Conservation (phyloP, 2,329 filamentous ascomycete genomes). For the Cladosporium sp. region DNA sequence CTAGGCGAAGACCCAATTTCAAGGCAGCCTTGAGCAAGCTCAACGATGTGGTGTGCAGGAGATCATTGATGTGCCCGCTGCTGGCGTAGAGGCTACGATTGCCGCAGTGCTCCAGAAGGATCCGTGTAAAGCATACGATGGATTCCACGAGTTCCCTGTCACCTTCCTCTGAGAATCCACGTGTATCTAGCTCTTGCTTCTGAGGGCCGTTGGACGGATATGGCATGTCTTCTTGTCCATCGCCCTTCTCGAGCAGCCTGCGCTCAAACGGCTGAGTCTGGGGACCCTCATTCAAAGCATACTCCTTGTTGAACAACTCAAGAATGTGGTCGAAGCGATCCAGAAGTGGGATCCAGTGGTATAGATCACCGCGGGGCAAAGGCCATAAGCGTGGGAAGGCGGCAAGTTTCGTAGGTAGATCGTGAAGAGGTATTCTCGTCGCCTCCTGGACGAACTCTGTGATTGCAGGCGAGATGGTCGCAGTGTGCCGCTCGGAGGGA, state of each 20-base stretch:
- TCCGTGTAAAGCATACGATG: conserved; percentile 77
- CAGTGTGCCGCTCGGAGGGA: conserved; percentile 51
- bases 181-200: conserved; percentile 25
- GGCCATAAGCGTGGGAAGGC: conserved; percentile 88
- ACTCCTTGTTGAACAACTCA: conserved; percentile 74
- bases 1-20: conserved; percentile 76
- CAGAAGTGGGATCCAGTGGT: conserved; percentile 94
- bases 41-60: conserved; percentile 82
- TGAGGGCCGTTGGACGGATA: conserved; percentile 26
- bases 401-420: conserved; percentile 71
- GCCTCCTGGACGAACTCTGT: conserved; percentile 72
- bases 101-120: conserved; percentile 89
- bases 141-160: conserved; percentile 76
- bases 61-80: conserved; percentile 80
- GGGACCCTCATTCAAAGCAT: conserved; percentile 73
- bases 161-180: conserved; percentile 66
- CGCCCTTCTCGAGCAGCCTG: conserved; percentile 59
- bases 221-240: conserved; percentile 44
- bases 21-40: conserved; percentile 74
- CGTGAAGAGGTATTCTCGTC: conserved; percentile 64
- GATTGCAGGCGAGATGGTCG: conserved; percentile 74
- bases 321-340: conserved; percentile 91
- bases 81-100: conserved; percentile 96
- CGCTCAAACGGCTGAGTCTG: conserved; percentile 72
- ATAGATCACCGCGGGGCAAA: conserved; percentile 89